These are phyloP conservation scores for Dothidotthia symphoricarpi DNA, from an alignment of 2,329 filamentous ascomycete species.

Conservation along the genomic window DNA sequence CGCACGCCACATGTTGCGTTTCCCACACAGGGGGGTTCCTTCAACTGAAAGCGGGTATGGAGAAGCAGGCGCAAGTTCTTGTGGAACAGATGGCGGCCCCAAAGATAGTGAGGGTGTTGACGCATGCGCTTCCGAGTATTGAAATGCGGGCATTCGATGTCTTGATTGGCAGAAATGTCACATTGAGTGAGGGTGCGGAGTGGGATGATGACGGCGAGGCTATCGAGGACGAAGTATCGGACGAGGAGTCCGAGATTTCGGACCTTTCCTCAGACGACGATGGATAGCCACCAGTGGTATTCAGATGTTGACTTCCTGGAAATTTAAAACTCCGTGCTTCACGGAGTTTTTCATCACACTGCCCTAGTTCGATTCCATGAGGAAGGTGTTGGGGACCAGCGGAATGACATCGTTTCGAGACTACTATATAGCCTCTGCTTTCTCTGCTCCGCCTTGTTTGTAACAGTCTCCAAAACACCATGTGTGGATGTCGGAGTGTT, in stretches of 20 bases:
- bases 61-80: slow-evolving; percentile 22
- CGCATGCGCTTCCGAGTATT: slow-evolving; percentile 16
- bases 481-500: no score
- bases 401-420: no score
- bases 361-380: no score
- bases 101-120: slow-evolving; percentile 22
- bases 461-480: no score
- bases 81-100: slow-evolving; percentile 19
- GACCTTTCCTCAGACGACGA: slow-evolving; percentile 15
- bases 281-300: slow-evolving; percentile 10
- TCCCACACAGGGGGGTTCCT: slow-evolving; percentile 6
- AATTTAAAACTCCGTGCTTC: not conserved
- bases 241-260: slow-evolving; percentile 17
- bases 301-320: slow-evolving; percentile 5
- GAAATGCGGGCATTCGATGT: slow-evolving; percentile 20
- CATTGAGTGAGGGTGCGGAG: slow-evolving; percentile 15
- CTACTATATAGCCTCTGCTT: no score
- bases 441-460: no score
- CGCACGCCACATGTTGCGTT: slow-evolving; percentile 14
- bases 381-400: no score
- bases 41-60: slow-evolving; percentile 18
- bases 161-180: slow-evolving; percentile 18
- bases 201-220: slow-evolving; percentile 23
- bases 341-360: no score
- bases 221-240: slow-evolving; percentile 19